A percentile compares a stretch with the other conserved stretches of the same genome.
Evolutionary conservation across 202 grass and related monocot genomes (phyloP).

Genomic region (Schoenoplectus tabernaemontani): DNA sequence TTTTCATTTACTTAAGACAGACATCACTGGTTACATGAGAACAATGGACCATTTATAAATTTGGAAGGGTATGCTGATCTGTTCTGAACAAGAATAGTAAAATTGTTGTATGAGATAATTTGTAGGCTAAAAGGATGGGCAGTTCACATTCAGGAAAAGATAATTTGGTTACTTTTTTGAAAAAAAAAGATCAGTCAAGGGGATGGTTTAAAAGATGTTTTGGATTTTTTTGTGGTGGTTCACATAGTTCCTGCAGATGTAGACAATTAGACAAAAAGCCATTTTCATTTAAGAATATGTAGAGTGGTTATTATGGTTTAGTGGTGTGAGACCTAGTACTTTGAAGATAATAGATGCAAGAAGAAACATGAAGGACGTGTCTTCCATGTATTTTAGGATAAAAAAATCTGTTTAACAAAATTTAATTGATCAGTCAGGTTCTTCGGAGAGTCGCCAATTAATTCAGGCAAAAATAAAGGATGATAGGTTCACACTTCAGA

Average conservation of each 20-base stretch:
- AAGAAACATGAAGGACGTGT: not conserved
- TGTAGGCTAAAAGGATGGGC: not conserved
- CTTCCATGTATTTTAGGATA: not conserved
- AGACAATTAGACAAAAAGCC: not conserved
- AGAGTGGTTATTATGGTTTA: not conserved
- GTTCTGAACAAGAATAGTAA: not conserved
- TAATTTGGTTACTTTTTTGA: not conserved
- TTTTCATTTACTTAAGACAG: not conserved
- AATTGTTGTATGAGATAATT: not conserved
- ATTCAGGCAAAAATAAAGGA: conserved; percentile 20
- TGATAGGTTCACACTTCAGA: conserved; percentile 31
- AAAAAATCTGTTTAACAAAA: conserved; percentile 5
- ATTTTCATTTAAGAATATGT: not conserved
- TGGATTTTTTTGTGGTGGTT: not conserved
- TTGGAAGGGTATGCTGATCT: not conserved
- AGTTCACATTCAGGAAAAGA: not conserved
- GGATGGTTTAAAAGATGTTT: not conserved
- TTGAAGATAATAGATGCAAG: not conserved
- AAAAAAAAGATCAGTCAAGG: not conserved
- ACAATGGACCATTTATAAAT: not conserved
- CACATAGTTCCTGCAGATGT: not conserved
- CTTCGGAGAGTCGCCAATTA: conserved; percentile 37
- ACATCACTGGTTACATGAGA: not conserved
- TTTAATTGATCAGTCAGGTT: conserved; percentile 67
- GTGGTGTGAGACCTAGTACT: not conserved